These are phyloP conservation scores for Sequoiadendron giganteum DNA, from an alignment of 75 land plant species.

Conservation along the genomic window DNA sequence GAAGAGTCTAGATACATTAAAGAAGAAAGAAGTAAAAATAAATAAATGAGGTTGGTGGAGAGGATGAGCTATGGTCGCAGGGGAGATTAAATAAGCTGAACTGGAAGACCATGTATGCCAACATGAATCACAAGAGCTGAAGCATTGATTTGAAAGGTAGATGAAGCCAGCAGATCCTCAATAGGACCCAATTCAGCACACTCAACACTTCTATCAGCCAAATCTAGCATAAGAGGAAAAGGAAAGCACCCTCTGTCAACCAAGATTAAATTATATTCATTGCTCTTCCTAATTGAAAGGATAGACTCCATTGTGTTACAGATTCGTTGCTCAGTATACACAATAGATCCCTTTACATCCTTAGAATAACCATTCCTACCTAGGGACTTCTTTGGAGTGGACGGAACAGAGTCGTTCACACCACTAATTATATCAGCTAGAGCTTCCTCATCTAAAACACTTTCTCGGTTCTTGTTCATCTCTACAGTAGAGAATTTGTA, in stretches of 20 bases:
- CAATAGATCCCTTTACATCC: slow-evolving; percentile 11
- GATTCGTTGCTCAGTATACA: slow-evolving; percentile 35
- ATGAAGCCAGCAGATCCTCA: slow-evolving; percentile 36
- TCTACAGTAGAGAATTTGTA: neutral
- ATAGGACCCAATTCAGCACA: slow-evolving; percentile 64
- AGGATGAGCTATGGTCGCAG: too few relatives aligned
- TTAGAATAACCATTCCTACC: neutral
- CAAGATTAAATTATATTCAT: slow-evolving; percentile 36
- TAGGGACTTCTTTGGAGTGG: neutral
- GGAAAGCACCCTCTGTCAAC: slow-evolving; percentile 52
- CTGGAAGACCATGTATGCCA: too few relatives aligned
- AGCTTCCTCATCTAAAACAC: slow-evolving; percentile 16
- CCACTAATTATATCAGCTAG: slow-evolving; percentile 6
- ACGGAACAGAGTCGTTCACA: neutral
- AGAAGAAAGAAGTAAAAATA: too few relatives aligned
- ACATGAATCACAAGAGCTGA: slow-evolving; percentile 50
- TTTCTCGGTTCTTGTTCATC: neutral
- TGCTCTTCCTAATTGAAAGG: slow-evolving; percentile 17
- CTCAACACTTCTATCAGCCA: slow-evolving; percentile 36
- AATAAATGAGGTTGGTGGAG: too few relatives aligned
- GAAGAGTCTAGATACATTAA: too few relatives aligned
- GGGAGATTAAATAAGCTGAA: too few relatives aligned
- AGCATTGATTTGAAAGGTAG: slow-evolving; percentile 20
- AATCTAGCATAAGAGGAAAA: slow-evolving; percentile 12
- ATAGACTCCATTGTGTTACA: slow-evolving; percentile 23